Evolutionary conservation across 1,139 yeast genomes (phyloP), one percentile per base, ranked within the genome.

Genomic region (Diutina rugosa): DNA sequence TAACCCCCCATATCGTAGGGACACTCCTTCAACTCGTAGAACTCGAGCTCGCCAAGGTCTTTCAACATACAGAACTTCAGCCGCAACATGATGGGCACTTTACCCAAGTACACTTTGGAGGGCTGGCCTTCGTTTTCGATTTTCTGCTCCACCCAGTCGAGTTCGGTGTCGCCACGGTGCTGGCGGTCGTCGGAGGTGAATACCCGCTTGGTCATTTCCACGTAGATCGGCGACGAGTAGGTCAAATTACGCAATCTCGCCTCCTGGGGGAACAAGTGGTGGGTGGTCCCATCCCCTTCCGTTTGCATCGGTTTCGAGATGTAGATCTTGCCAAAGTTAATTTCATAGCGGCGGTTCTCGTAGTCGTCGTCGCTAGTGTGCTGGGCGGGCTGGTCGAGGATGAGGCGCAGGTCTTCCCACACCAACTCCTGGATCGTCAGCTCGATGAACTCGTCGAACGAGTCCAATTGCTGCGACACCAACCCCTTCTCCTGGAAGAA

Each of bases 1-100:
- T 93, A 93, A 61, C 99, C 99, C 71, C 99, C 99, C 93, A 90
- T 93, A 78, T 93, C 99, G 71, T 89, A 93, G 38, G 99, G 99
- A 74, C 99, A 93, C 73, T 93, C 99, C 72, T 93, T 91, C 67
- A 93, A 81, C 65, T 91, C 96, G 71, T 90, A 93, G 66, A 91
- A 82, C 71, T 93, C 99, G 63, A 89, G 91, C 65, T 93, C 99
- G n/a, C 90, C 85, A 63, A 93, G 80, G 60, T 90, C 97, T 65
- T 91, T 81, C 65, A 95, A 79, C 78, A 91, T 85, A 81, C 99
- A 95, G 69, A 90, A 93, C 74, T 90, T 91, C 57, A 98, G 90
- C 66, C 97, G 81, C 67, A 95, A 79, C 99, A 95, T 95, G 70
- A 95, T 90, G 56, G 99, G 99, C 58, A 95, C 96, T 70, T 90